A percentile compares a stretch with the other conserved stretches of the same genome.
phyloP scores from a whole-genome alignment of 2,329 filamentous ascomycete species.

The Dactylellina parvicollis region DNA sequence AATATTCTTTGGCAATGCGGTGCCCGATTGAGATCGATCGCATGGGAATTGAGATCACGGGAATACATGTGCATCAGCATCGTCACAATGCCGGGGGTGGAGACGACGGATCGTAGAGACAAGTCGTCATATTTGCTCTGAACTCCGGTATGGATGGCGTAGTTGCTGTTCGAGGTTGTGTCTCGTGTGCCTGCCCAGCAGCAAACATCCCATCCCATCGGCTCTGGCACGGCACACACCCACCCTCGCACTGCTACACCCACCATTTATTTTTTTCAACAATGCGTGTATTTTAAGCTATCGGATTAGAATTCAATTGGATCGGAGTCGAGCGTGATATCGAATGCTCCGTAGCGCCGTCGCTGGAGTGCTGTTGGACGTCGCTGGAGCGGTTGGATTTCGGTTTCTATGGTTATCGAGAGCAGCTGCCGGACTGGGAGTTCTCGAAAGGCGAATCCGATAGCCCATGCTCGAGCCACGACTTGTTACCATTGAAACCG shows the following conservation, averaged over 20 bases:
- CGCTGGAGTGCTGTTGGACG: background rate
- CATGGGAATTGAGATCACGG: no score
- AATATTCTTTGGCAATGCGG: no score
- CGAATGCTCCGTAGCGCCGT: background rate
- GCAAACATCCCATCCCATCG: background rate
- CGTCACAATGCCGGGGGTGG: background rate
- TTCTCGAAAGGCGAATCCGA: constrained; percentile 32
- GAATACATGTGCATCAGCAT: no score
- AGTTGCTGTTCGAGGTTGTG: constrained; percentile 13
- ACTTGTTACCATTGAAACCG: constrained; percentile 25
- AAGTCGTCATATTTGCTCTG: constrained; percentile 19
- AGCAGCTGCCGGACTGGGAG: constrained; percentile 36
- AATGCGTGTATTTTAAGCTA: background rate
- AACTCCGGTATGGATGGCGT: constrained; percentile 29
- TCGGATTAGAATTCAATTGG: constrained; percentile 11
- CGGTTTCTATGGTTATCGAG: constrained; percentile 54
- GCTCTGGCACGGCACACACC: background rate
- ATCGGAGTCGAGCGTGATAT: background rate
- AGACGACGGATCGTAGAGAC: background rate
- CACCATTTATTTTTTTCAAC: background rate
- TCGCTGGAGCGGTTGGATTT: constrained; percentile 33
- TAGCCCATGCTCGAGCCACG: background rate
- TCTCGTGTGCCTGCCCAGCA: constrained; percentile 30
- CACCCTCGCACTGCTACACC: no score
- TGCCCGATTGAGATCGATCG: no score